A percentile compares a stretch with the other conserved stretches of the same genome.
phyloP scores from a whole-genome alignment of 78 protist genomes.

The Dictyostelium intermedium region DNA sequence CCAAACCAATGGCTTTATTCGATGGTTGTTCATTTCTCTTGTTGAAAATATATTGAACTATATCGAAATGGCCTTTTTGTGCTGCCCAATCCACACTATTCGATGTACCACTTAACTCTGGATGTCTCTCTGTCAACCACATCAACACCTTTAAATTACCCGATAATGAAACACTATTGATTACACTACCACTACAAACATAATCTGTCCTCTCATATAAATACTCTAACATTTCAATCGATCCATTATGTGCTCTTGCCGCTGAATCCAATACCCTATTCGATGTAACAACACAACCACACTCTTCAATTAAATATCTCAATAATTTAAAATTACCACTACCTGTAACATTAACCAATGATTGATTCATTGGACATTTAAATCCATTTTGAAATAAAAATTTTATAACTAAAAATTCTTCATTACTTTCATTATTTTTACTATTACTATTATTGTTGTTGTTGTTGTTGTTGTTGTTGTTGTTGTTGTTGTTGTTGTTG shows the following conservation, averaged over 20 bases:
- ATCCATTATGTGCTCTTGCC: neutral
- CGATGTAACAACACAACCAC: neutral
- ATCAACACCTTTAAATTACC: neutral
- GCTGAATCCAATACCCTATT: neutral
- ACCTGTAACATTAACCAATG: neutral
- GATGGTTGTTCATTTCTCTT: neutral
- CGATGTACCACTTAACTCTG: neutral
- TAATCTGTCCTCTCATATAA: neutral
- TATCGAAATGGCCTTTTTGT: neutral
- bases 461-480: too few relatives aligned
- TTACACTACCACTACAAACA: neutral
- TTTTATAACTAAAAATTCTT: neutral
- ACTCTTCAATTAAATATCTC: neutral
- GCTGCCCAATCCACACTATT: neutral
- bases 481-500: too few relatives aligned
- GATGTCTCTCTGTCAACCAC: neutral
- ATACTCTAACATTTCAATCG: neutral
- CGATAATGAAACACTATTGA: neutral
- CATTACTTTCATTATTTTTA: neutral
- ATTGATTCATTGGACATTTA: neutral
- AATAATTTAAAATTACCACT: neutral
- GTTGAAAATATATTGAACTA: neutral
- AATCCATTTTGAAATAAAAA: neutral
- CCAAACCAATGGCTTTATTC: neutral
- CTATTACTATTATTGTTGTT: neutral